Conservation (phyloP, 1,284 basidiomycete genomes). For the Entoloma clypeatum region DNA sequence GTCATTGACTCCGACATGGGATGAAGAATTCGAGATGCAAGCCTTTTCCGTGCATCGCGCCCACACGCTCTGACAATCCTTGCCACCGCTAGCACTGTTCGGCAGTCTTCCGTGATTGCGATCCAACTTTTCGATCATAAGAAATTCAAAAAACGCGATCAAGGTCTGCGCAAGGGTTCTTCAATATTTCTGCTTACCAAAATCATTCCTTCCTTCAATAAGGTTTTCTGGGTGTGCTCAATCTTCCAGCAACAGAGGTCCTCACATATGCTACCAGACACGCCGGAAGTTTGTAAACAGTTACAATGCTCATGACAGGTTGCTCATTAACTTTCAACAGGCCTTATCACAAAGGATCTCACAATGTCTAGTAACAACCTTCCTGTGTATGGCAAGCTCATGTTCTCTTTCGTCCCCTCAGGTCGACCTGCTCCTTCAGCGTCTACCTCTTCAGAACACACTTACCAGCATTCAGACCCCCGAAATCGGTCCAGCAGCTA, state of each 20-base stretch:
- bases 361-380: conserved; percentile 87
- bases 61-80: conserved; percentile 11
- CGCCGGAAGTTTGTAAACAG: conserved; percentile 46
- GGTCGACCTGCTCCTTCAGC: conserved; percentile 29
- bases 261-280: conserved; percentile 78
- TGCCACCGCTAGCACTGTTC: conserved; percentile 61
- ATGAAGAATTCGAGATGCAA: conserved; percentile 90
- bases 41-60: conserved; percentile 23
- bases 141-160: conserved; percentile 96
- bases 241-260: conserved; percentile 79
- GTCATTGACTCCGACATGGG: conserved; percentile 90
- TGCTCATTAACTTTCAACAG: conserved; percentile 36
- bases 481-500: conserved; percentile 9
- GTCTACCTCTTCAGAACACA: conserved; percentile 14
- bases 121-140: conserved; percentile 98
- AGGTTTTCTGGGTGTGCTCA: conserved; percentile 82
- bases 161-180: conserved; percentile 55
- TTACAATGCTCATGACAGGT: neutral
- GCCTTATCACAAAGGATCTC: conserved; percentile 77
- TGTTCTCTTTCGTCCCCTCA: conserved; percentile 67
- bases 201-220: conserved; percentile 3
- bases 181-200: neutral
- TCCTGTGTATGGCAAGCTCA: conserved; percentile 82
- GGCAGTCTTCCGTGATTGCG: conserved; percentile 86
- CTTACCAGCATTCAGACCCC: conserved; percentile 11